These are phyloP conservation scores for Phytophthora fragariae DNA, from an alignment of 352 stramenopile genomes.

Conservation along the genomic window DNA sequence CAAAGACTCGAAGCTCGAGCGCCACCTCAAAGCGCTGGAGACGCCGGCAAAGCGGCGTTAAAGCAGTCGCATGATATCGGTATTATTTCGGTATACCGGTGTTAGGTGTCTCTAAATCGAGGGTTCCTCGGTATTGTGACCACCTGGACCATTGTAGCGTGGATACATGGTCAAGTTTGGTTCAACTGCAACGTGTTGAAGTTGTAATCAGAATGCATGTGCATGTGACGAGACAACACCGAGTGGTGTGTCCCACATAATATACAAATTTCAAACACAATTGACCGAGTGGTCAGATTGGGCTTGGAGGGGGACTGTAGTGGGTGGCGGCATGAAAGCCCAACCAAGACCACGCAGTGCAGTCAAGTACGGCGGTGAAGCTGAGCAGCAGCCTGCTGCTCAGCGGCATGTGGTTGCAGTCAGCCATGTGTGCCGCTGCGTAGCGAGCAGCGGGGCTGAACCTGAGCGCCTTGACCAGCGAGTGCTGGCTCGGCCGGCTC, in stretches of 20 bases:
- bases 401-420: too few relatives aligned
- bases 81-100: conserved; percentile 5
- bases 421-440: too few relatives aligned
- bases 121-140: conserved; percentile 8
- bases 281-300: conserved; percentile 21
- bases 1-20: conserved; percentile 10
- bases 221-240: conserved; percentile 1
- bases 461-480: too few relatives aligned
- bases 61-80: neutral
- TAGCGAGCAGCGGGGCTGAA: too few relatives aligned
- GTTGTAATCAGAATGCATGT: conserved; percentile 1
- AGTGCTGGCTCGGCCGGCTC: too few relatives aligned
- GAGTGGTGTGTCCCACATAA: conserved; percentile 16
- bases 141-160: neutral
- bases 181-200: conserved; percentile 23
- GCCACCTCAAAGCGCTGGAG: neutral
- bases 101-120: neutral
- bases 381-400: too few relatives aligned
- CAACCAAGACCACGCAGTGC: too few relatives aligned
- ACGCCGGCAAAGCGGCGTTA: neutral
- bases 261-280: neutral
- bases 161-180: conserved; percentile 13
- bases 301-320: too few relatives aligned
- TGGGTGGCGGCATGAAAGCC: too few relatives aligned
- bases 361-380: too few relatives aligned